Conservation (phyloP, 768 basidiomycete genomes). For the Coprinopsis strossmayeri region DNA sequence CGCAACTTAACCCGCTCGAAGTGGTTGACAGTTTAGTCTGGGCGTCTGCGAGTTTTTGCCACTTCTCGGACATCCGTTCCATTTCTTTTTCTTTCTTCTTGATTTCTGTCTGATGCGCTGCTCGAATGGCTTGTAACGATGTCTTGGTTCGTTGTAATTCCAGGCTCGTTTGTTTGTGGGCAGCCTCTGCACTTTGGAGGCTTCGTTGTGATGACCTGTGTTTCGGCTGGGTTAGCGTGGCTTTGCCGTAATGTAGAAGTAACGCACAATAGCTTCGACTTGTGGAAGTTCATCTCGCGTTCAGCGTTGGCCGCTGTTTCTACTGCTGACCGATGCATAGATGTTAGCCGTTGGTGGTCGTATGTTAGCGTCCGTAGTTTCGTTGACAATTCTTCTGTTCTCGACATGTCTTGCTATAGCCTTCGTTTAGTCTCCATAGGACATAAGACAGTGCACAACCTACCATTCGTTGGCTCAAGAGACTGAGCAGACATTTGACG, state of each 20-base stretch:
- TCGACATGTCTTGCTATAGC: conserved; percentile 60
- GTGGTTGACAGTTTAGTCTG: conserved; percentile 52
- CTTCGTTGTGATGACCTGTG: conserved; percentile 45
- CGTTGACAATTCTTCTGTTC: conserved; percentile 70
- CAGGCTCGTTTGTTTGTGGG: conserved; percentile 62
- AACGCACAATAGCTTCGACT: conserved; percentile 65
- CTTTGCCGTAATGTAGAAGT: not conserved
- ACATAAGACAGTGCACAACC: conserved; percentile 17
- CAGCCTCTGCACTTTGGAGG: conserved; percentile 51
- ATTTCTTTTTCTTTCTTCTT: conserved; percentile 80
- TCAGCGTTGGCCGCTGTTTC: conserved; percentile 69
- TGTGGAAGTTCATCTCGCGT: conserved; percentile 68
- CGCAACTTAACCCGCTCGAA: conserved; percentile 47
- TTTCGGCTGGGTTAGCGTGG: conserved; percentile 1
- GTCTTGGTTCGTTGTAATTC: conserved; percentile 73
- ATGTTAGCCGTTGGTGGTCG: conserved; percentile 69
- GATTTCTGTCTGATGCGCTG: conserved; percentile 62
- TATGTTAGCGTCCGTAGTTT: conserved; percentile 74
- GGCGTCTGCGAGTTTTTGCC: conserved; percentile 62
- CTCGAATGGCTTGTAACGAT: conserved; percentile 59
- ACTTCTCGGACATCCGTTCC: conserved; percentile 68
- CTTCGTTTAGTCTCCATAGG: conserved; percentile 2
- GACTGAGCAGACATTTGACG: conserved; percentile 67
- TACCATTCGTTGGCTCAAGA: conserved; percentile 76
- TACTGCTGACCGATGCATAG: conserved; percentile 52